phyloP scores from a whole-genome alignment of 2,329 filamentous ascomycete genomes.

The Chaetothyriales sp. region DNA sequence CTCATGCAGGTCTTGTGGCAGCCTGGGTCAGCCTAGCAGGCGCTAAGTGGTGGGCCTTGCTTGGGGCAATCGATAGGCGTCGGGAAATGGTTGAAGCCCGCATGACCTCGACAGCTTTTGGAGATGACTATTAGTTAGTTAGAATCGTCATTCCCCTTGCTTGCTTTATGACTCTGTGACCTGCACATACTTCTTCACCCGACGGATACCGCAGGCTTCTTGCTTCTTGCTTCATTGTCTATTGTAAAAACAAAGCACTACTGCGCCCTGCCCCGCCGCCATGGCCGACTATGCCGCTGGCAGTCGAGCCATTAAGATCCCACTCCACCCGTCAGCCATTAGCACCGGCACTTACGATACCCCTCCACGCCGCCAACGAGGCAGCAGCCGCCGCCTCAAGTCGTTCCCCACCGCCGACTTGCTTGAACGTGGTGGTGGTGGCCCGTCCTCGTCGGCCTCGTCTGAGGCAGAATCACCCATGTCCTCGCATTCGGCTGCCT shows the following conservation, averaged over 20 bases:
- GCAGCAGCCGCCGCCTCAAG: slow-evolving; percentile 9
- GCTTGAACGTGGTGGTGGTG: slow-evolving; percentile 7
- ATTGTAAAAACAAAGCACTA: too few species aligned
- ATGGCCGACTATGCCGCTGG: not conserved
- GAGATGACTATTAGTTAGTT: too few species aligned
- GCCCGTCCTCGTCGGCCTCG: slow-evolving; percentile 13
- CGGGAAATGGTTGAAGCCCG: not conserved
- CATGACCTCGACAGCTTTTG: not conserved
- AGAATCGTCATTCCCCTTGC: not conserved
- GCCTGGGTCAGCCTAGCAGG: not conserved
- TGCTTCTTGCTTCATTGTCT: too few species aligned
- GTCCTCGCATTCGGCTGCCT: slow-evolving; percentile 10
- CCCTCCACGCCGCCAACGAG: slow-evolving; percentile 10
- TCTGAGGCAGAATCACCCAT: slow-evolving; percentile 9
- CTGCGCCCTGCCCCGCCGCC: too few species aligned
- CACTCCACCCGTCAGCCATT: slow-evolving; percentile 4
- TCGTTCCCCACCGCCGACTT: slow-evolving; percentile 9
- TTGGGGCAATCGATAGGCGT: not conserved
- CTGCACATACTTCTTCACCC: not conserved
- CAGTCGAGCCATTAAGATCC: slow-evolving; percentile 19
- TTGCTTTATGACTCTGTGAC: not conserved
- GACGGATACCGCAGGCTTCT: not conserved
- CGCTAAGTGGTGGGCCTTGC: not conserved
- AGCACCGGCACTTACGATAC: slow-evolving; percentile 5
- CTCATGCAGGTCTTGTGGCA: not conserved